Evolutionary conservation across 2,329 filamentous ascomycete species (phyloP).

Genomic region (Aspergillus pseudoglaucus): DNA sequence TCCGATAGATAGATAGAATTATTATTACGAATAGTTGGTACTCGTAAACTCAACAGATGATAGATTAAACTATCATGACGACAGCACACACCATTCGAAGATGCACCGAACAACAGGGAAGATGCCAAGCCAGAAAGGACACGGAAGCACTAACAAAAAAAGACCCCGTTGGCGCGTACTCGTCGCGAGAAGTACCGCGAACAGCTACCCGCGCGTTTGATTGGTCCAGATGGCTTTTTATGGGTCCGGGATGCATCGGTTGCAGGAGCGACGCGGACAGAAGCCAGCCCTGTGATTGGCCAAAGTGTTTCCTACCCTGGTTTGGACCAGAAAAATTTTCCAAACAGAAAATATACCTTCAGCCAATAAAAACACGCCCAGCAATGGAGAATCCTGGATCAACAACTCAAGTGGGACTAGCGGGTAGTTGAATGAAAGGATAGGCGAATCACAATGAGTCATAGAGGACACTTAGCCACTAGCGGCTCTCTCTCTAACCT

Average conservation of each 20-base stretch:
- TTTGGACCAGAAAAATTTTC: constrained; percentile 13
- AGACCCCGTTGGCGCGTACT: constrained; percentile 16
- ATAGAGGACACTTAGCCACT: constrained; percentile 16
- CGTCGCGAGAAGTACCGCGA: constrained; percentile 22
- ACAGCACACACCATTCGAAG: background rate
- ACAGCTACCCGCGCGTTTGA: constrained; percentile 14
- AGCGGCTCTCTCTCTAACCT: constrained; percentile 12
- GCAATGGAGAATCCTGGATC: constrained; percentile 10
- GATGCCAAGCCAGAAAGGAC: constrained; percentile 2
- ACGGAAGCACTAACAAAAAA: constrained; percentile 28
- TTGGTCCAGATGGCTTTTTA: constrained; percentile 18
- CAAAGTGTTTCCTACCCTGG: constrained; percentile 21
- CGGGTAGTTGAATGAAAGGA: constrained; percentile 6
- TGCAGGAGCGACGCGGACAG: constrained; percentile 25
- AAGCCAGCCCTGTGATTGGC: constrained; percentile 14
- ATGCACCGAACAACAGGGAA: background rate
- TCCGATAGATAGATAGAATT: no score
- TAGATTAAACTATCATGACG: background rate
- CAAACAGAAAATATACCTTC: constrained; percentile 3
- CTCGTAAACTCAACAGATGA: no score
- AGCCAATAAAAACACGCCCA: constrained; percentile 13
- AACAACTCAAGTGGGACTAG: constrained; percentile 4
- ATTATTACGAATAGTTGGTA: no score
- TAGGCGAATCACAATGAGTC: background rate
- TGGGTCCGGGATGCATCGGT: constrained; percentile 16